Evolutionary conservation across 2,329 filamentous ascomycete genomes (phyloP), one percentile per base, ranked within the genome.

Genomic region (Calonectria pteridis): DNA sequence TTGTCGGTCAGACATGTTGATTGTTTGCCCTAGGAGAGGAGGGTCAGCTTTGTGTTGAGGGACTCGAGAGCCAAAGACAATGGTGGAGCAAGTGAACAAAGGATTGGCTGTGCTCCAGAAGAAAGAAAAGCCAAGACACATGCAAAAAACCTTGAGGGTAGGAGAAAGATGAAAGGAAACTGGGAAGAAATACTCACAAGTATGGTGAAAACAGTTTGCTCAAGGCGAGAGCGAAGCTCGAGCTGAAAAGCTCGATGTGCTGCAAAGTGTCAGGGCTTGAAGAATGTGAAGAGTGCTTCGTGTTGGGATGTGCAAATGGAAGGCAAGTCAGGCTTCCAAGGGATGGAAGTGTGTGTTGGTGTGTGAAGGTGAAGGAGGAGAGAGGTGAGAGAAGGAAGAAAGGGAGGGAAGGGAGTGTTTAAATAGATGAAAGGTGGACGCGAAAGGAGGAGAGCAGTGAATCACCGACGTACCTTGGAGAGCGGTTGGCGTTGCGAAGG

Each of bases 1-100:
- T 10, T 81, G 82, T 76, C 82, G 76, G 33, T 84, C 82, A 71
- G 84, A 84, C 84, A 85, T 84, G 51, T 9, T 46, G 29, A 33
- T 73, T 63, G 40, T 26, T 59, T 55, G n/a, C 55, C 55, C 55
- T 59, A 9, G 13, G 55, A 59, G 9, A 26, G n/a, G 1, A 26
- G n/a, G 11, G 10, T 59, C 14, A 59, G 55, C 33, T 18, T 26
- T n/a, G 18, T 16, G 16, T 37, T 37, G 13, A 7, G 5, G 11
- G n/a, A 26, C 20, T 13, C 4, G 6, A 16, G n/a, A 26, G n/a
- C 14, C 13, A 26, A 37, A 23, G 20, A 59, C n/a, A 33, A 68
- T 59, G 63, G 35, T 65, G 46, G n/a, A 26, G n/a, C 13, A 53
- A 16, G 40, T 33, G 63, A 74, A 72, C 69, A 43, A 76, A 70